These are phyloP conservation scores for Dittrichia graveolens DNA, from an alignment of 129 eudicot genomes.

Conservation along the genomic window DNA sequence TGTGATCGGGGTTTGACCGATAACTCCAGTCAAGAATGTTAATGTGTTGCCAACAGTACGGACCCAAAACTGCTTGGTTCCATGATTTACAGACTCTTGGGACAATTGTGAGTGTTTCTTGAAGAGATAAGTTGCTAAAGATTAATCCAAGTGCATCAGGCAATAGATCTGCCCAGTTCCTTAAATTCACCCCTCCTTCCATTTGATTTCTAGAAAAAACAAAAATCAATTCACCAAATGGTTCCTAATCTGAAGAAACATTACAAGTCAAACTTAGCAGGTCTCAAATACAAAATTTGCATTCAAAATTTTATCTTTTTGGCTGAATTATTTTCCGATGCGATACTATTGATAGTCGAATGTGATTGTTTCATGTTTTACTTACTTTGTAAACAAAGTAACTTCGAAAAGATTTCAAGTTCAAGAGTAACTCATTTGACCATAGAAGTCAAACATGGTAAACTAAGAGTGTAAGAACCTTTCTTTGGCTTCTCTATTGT, in stretches of 20 bases:
- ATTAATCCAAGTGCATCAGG: conserved; percentile 80
- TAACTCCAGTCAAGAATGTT: conserved; percentile 73
- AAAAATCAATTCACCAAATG: background rate
- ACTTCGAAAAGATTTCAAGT: background rate
- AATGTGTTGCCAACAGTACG: conserved; percentile 81
- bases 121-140: conserved; percentile 56
- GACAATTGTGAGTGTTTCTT: conserved; percentile 56
- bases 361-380: background rate
- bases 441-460: conserved; percentile 19
- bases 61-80: conserved; percentile 60
- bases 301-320: conserved; percentile 25
- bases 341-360: background rate
- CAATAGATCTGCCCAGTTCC: conserved; percentile 51
- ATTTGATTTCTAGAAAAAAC: conserved; percentile 20
- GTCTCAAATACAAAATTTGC: background rate
- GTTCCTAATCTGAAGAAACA: background rate
- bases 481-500: conserved; percentile 13
- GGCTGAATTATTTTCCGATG: background rate
- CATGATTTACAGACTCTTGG: conserved; percentile 81
- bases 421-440: conserved; percentile 11
- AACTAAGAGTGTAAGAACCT: background rate
- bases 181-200: conserved; percentile 47
- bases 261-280: conserved; percentile 13
- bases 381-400: background rate
- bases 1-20: conserved; percentile 36